Evolutionary conservation across 495 filamentous ascomycete genomes (phyloP), one percentile per base, ranked within the genome.

Genomic region (Staphylotrichum longicolle): DNA sequence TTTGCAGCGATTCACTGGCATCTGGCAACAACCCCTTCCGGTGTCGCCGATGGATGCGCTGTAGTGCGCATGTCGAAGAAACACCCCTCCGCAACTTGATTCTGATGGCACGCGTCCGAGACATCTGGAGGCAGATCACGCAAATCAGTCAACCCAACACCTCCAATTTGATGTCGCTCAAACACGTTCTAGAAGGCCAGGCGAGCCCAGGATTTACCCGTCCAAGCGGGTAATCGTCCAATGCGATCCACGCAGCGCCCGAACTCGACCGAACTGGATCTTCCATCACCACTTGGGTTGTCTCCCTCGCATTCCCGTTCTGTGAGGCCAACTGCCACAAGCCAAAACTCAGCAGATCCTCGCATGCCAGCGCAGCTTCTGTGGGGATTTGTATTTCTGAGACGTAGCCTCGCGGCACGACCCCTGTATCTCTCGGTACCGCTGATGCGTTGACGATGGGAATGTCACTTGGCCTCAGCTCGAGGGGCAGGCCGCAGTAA

Each of bases 381-480:
- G 53, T 55, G 39, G 40, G 32, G 39, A 63, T 69, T 55, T 65
- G 64, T 58, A 58, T 67, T 67, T 62, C 58, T 69, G 70, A 72
- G 70, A 72, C 70, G 41, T 50, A 49, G 63, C 47, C 32, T 41
- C 52, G 51, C 57, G 39, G 40, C 48, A 7, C 35, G 30, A 50
- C 48, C 59, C 58, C 41, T 42, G 47, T 48, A 10, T 34, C 30
- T 57, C n/a, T 54, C 59, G 57, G 47, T 62, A 61, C 60, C 63
- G 54, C 33, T 33, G 49, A 46, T 45, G 45, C 32, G 40, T 58
- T 15, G 15, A 5, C 8, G 32, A 39, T 39, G 37, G 37, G 37
- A 12, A 34, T 12, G 9, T 10, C 27, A 50, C 20, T 54, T 62
- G 63, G 58, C 63, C 40, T 41, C 37, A 33, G 32, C 39, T 54